Evolutionary conservation across 1,139 yeast species (phyloP), one percentile per base, ranked within the genome.

Genomic region (Casaregolazyma suthepensis): DNA sequence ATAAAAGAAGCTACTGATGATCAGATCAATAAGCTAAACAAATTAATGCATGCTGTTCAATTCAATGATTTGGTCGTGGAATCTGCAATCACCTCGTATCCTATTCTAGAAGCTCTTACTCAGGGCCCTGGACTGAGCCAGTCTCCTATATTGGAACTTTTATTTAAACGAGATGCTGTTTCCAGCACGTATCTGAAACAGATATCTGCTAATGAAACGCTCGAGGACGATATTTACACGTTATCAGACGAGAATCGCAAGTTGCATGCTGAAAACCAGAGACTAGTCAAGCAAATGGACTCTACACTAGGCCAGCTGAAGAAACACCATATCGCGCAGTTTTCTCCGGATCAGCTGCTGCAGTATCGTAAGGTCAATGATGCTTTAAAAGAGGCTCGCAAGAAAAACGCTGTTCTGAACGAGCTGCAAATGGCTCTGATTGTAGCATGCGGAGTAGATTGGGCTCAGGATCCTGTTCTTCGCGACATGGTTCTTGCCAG

Each of bases 371-470:
- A 52, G 18, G 50, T 45, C 13, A 50, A 51, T 18, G 50, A 48
- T 10, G 46, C 50, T 6, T 40, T 60, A 5, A 50, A 49, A 18
- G 51, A 48, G 13, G 45, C 57, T 20, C 47, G 49, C 18, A 40
- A 49, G 23, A 55, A 57, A 35, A 38, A 46, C 13, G 53, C 57
- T 1, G 60, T 63, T 12, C 52, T 63, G 29, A 55, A 55, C 17
- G 66, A 63, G 45, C 54, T 62, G 13, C 57, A 60, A 6, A 52
- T 56, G 9, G 59, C 63, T 10, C 22, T 63, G 19, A 54, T 63
- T 5, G 54, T 57, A 10, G 62, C 62, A 12, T 53, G 60, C 0
- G 64, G 64, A 1, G 37, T 59, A 1, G 63, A 63, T 50, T 63
- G 66, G 66, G 55, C 56, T 13, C 45, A 40, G 2, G 63, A 62